Evolutionary conservation across 352 stramenopile species (phyloP).

Genomic region (Pythium sukuiense): DNA sequence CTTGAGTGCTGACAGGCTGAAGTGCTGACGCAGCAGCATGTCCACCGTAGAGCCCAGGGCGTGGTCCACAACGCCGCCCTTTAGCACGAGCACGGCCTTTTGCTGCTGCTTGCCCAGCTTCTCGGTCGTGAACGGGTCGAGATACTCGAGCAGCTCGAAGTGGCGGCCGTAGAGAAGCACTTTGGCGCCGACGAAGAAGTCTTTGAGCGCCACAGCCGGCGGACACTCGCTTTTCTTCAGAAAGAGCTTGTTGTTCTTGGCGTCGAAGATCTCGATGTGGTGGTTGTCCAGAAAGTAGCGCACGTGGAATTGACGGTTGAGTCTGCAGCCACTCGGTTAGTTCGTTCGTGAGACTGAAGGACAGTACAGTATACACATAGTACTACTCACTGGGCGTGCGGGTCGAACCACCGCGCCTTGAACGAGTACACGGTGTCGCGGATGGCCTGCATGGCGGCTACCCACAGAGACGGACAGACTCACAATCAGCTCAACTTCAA

Average conservation of each 20-base stretch:
- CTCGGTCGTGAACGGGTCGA: slow-evolving; percentile 75
- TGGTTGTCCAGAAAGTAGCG: slow-evolving; percentile 80
- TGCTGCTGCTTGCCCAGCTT: slow-evolving; percentile 70
- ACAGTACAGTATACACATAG: too few relatives aligned
- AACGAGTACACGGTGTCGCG: slow-evolving; percentile 82
- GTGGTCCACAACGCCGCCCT: slow-evolving; percentile 47
- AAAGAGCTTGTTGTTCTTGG: slow-evolving; percentile 88
- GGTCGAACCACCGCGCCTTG: slow-evolving; percentile 80
- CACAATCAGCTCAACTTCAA: not conserved
- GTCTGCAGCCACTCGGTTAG: slow-evolving; percentile 31
- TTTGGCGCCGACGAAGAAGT: slow-evolving; percentile 86
- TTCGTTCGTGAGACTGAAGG: not conserved
- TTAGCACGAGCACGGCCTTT: slow-evolving; percentile 67
- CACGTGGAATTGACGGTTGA: slow-evolving; percentile 76
- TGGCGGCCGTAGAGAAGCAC: slow-evolving; percentile 79
- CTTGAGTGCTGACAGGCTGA: slow-evolving; percentile 76
- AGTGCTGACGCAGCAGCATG: slow-evolving; percentile 66
- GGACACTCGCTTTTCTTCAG: slow-evolving; percentile 90
- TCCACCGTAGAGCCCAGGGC: slow-evolving; percentile 49
- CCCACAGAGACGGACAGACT: not conserved
- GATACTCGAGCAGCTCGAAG: slow-evolving; percentile 84
- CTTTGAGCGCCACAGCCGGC: slow-evolving; percentile 50
- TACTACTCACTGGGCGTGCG: slow-evolving; percentile 57
- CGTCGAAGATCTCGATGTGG: slow-evolving; percentile 89
- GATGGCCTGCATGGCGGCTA: slow-evolving; percentile 49